Evolutionary conservation across 768 basidiomycete species (phyloP), one percentile per base, ranked within the genome.

Genomic region (Kwoniella botswanensis): DNA sequence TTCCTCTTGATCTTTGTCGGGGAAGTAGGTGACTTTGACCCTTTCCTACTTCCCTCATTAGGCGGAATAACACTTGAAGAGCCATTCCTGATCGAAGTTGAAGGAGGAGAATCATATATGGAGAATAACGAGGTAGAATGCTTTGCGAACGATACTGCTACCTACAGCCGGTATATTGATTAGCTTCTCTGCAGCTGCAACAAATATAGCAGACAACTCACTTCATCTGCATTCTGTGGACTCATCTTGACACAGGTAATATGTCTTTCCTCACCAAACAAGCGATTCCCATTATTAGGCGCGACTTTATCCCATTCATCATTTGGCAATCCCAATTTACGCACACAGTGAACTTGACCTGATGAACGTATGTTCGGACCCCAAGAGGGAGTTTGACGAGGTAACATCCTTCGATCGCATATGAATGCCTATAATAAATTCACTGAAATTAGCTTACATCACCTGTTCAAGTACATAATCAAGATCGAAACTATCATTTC

Each of bases 371-470:
- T 87, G 15, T 88, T 84, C 68, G 86, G 83, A 15, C 92, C 92
- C 92, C 92, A 93, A 76, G 92, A 89, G 59, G 87, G 88, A 67
- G 85, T 82, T 54, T 92, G 83, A 42, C 89, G 88, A 7, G 89
- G 88, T 17, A 88, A 83, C 75, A 92, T 90, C 59, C 93, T 87
- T 65, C 93, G 87, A 81, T 96, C 93, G 78, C 92, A 94, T 2
- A 96, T 86, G 81, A 89, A 92, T 1, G 89, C 92, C 90, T 92
- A 79, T n/a, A n/a, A 15, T 50, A 0, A 24, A 42, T 35, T 46
- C 74, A 17, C 41, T 65, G 46, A 73, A 35, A 0, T 35, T 1
- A 35, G 35, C 35, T 35, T 0, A 35, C 35, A 35, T 35, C 35
- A 35, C 24, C 24, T 26, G 24, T 26, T 26, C 24, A 26, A 26